Evolutionary conservation across 176 grass and related monocot species (phyloP).

Genomic region (Pharus latifolius): DNA sequence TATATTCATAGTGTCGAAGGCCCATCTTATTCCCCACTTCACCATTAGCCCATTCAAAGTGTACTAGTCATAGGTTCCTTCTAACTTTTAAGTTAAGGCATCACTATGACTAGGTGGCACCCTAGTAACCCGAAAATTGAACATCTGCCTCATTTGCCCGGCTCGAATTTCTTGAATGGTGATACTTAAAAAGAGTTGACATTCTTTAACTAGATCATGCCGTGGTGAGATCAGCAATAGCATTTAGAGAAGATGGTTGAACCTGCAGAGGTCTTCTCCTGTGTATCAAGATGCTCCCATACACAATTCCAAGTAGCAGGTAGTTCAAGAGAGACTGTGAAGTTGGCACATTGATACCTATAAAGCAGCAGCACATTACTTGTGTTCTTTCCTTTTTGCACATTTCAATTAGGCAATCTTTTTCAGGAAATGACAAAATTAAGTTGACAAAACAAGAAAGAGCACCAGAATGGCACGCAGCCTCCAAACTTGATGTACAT

Average conservation of each 20-base stretch:
- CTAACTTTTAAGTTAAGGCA: not conserved
- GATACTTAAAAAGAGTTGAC: not conserved
- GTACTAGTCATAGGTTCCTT: not conserved
- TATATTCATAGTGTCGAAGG: no score
- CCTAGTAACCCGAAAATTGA: not conserved
- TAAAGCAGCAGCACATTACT: not conserved
- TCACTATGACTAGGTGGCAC: not conserved
- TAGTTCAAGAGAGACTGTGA: conserved; percentile 71
- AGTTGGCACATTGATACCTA: conserved; percentile 47
- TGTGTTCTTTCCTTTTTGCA: no score
- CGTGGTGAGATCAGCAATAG: not conserved
- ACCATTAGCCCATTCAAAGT: not conserved
- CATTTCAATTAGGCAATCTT: not conserved
- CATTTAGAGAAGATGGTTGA: not conserved
- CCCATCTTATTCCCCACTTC: no score
- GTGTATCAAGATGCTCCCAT: conserved; percentile 35
- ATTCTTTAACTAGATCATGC: not conserved
- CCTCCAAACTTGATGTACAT: no score
- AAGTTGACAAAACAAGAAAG: no score
- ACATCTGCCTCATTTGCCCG: no score
- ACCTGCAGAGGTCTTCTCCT: conserved; percentile 48
- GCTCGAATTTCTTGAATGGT: not conserved
- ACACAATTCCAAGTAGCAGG: conserved; percentile 37
- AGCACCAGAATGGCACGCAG: no score
- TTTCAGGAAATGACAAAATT: no score